Evolutionary conservation across 2,329 filamentous ascomycete species (phyloP), one percentile per base, ranked within the genome.

Genomic region (Xylariomycetidae sp.): DNA sequence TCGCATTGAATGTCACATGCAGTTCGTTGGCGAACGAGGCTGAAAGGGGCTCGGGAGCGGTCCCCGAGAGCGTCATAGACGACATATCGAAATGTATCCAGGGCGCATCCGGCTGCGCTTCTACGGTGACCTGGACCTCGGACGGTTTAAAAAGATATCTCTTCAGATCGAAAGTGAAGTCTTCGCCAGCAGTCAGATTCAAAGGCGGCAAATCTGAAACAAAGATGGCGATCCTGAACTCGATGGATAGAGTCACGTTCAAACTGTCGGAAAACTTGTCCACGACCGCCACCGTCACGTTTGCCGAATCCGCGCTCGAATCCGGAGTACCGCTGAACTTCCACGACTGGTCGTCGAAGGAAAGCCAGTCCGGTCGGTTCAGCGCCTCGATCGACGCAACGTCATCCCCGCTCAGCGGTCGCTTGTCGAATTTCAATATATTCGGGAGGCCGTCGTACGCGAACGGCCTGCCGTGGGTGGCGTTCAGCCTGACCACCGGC

Each of bases 361-460:
- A 62, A 16, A 94, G 57, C 88, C 88, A 94, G 3, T 63, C 51
- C 0, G 88, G 86, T 10, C 79, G 54, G 16, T 71, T 60, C 1
- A 72, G 41, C 0, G 61, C 67, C 1, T 68, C 65, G 5, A 78
- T 66, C 1, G 67, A 66, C 11, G 54, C 49, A 19, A 89, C 48
- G 18, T 80, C 69, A 0, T 62, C 61, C 4, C 65, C 54, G 4
- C 58, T 56, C 3, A 80, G 61, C 1, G 64, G 53, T 25, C 67
- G 56, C 5, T 71, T 72, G 53, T 88, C 82, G 9, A 87, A 53
- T 27, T 65, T 68, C 27, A 88, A 62, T 6, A 61, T 62, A 2
- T 63, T 53, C 7, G 56, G 51, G 11, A 87, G 63, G 3, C 63
- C 65, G 1, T 63, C 59, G 44, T 80, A 84, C 6, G 54, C 58